These are phyloP conservation scores for Pseudogymnoascus sp. DNA, from an alignment of 2,329 filamentous ascomycete genomes.

Conservation along the genomic window DNA sequence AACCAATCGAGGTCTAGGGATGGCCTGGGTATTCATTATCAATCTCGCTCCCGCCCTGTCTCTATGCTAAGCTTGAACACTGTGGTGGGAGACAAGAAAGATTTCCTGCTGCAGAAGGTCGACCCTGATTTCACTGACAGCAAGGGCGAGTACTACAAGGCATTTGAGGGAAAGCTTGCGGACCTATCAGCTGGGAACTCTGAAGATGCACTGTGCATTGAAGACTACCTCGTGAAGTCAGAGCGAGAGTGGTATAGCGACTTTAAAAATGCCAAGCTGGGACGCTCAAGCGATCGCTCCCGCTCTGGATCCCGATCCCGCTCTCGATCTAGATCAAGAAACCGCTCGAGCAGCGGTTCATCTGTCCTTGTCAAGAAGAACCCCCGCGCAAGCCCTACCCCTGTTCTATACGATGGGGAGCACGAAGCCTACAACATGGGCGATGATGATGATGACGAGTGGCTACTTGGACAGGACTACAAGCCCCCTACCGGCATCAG, in stretches of 20 bases:
- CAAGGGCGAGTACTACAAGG: slow-evolving; percentile 50
- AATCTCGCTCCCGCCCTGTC: slow-evolving; percentile 9
- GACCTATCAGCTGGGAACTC: slow-evolving; percentile 47
- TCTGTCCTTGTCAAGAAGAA: slow-evolving; percentile 3
- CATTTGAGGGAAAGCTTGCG: slow-evolving; percentile 50
- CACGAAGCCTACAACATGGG: slow-evolving; percentile 1
- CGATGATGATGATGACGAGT: slow-evolving; percentile 42
- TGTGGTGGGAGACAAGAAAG: slow-evolving; percentile 51
- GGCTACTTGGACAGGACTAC: slow-evolving; percentile 43
- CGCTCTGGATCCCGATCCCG: background rate
- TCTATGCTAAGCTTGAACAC: slow-evolving; percentile 46
- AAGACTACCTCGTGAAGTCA: slow-evolving; percentile 54
- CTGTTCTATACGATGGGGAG: background rate
- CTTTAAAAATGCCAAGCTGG: slow-evolving; percentile 50
- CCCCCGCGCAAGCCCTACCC: background rate
- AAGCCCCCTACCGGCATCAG: slow-evolving; percentile 46
- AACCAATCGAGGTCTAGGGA: background rate
- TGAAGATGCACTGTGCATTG: slow-evolving; percentile 51
- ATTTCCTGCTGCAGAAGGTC: slow-evolving; percentile 56
- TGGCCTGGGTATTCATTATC: background rate
- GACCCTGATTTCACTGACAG: slow-evolving; percentile 61
- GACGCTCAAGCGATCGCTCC: slow-evolving; percentile 20
- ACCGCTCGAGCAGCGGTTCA: background rate
- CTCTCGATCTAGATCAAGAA: background rate
- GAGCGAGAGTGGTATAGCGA: slow-evolving; percentile 60